Base-by-base conservation (phyloP, 2,329 filamentous ascomycete genomes). In the Setomelanomma holmii region DNA sequence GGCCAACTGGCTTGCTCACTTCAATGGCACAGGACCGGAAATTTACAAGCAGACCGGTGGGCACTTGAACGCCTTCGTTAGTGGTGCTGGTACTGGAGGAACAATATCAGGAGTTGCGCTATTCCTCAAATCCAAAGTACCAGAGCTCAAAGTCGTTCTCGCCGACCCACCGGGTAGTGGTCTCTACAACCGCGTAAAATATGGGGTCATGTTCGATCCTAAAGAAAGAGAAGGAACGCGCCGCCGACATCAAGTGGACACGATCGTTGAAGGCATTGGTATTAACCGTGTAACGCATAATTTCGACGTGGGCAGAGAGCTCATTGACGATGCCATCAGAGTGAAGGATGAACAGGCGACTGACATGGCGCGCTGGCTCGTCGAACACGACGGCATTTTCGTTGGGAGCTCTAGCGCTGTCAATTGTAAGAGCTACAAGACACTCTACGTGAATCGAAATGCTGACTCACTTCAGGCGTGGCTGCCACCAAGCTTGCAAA, bases 161-260 rank as follows among this genome's bases (percentile, higher is more conserved):
- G 93, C 95, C 0, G 95, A 99, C 74, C 96, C 95, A 1, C 92
- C 96, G 72, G 95, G 95, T 8, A 96, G 91, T 71, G 95, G 95
- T 0, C 79, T 99, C 21, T 97, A 89, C 80, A 96, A 99, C 78
- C 89, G 91, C 69, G 83, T 99, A 60, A 89, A 89, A 63, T 90
- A 95, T 74, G 95, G 93, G 4, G 95, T 99, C 55, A 96, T 99
- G 91, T 99, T 97, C 76, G 89, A 92, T 53, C 68, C 83, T 1
- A 96, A 90, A 23, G 95, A 99, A 77, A 85, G 84, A 59, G 95
- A 99, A 80, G 95, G 95, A 4, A 98, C 93, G 11, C 82, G 95
- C 12, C 84, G 96, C 42, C 83, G 95, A 53, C 87, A 90, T 66
- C 96, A 99, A 76, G 91, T 99, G 45, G 96, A 99, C 78, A 93